Percentiles rank a stretch among this genome's conserved stretches.
Conservation (phyloP, 345 rosid genomes). For the Camelina neglecta region DNA sequence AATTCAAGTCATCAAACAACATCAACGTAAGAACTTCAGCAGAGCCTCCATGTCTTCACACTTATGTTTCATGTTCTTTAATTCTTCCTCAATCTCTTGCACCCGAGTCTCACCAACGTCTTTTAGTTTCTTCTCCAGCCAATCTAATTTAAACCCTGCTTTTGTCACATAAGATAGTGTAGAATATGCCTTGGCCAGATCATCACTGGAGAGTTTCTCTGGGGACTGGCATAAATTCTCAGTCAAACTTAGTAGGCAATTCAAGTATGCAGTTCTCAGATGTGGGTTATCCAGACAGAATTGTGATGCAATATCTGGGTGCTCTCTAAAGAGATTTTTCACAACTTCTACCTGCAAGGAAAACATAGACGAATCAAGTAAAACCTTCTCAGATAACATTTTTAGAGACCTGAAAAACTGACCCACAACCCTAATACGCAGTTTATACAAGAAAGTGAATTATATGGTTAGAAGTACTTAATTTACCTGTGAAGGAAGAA, state of each 20-base stretch:
- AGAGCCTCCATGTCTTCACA: too few relatives aligned
- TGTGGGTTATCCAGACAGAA: not conserved
- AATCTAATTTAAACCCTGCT: not conserved
- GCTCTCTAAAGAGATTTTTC: not conserved
- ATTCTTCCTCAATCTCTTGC: not conserved
- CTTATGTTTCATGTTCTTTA: not conserved
- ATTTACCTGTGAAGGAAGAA: not conserved
- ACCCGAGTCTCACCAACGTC: not conserved
- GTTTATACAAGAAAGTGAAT: not conserved
- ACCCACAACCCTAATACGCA: not conserved
- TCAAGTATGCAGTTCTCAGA: slow-evolving; percentile 12
- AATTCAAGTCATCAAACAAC: too few relatives aligned
- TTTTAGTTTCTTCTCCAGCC: not conserved
- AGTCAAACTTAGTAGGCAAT: not conserved
- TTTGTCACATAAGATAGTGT: not conserved
- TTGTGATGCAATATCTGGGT: not conserved
- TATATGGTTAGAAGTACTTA: not conserved
- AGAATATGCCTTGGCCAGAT: not conserved
- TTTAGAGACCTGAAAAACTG: not conserved
- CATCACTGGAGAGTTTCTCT: not conserved
- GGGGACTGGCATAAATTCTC: not conserved
- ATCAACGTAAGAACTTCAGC: too few relatives aligned
- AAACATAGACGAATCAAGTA: not conserved
- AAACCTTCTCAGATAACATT: not conserved
- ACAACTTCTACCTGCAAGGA: not conserved